Base-by-base conservation (phyloP, 1,284 basidiomycete species). In the Boletus albobrunnescens region DNA sequence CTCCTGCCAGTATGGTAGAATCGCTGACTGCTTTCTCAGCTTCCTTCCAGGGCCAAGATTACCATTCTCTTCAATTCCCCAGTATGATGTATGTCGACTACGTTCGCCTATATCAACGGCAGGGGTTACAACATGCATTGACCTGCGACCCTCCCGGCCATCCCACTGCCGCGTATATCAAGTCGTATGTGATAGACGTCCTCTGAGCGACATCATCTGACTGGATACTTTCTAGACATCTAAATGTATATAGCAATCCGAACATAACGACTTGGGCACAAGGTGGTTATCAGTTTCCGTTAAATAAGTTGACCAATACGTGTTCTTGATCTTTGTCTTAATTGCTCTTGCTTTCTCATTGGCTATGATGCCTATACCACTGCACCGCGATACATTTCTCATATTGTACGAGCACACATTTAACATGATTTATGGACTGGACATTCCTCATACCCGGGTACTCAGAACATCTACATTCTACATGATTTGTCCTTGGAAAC, bases 211-310 rank as follows among this genome's bases (percentile, higher is more conserved):
- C 39, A 14, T 28, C 39, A 13, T 36, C 31, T 42, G 16, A 56
- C 33, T 28, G 24, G 26, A n/a, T 37, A n/a, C 19, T 40, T 31
- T 54, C 24, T 53, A 89, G 84, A 28, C 86, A 90, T 60, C 57
- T 79, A 20, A 69, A 75, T 49, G 82, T 82, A 44, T 90, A 88
- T 58, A 74, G 70, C 35, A 79, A 90, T 58, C 70, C 85, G 11
- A 89, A 90, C 58, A 66, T 85, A 23, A 90, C 87, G 30, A 87
- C 81, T 37, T 90, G 87, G 88, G 70, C 69, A 12, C 69, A 77
- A 55, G 87, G 78, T 3, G 82, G 82, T 47, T 77, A 82, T 56
- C 70, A 68, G 0, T 87, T 84, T 69, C 87, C 87, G n/a, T 68
- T 76, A 16, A 90, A 90, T 62, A 80, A 44, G 69, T 75, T 63